Percentiles rank a stretch among this genome's conserved stretches.
phyloP scores from a whole-genome alignment of 1,284 basidiomycete genomes.

The Lentinula novae-zelandiae region DNA sequence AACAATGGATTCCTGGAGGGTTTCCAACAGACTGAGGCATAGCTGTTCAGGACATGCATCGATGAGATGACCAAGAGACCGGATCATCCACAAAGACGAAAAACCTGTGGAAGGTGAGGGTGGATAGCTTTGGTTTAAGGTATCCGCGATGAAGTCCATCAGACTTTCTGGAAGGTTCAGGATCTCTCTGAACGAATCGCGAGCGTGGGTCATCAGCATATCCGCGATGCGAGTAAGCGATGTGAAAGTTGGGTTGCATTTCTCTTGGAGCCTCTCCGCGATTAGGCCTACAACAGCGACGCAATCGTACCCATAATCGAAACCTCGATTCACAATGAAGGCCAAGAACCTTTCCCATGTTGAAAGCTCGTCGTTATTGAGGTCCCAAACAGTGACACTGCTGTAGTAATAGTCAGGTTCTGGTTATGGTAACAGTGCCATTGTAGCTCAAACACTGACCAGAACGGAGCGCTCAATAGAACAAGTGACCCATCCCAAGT shows the following conservation, averaged over 20 bases:
- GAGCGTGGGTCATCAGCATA: constrained; percentile 51
- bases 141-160: constrained; percentile 55
- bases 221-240: constrained; percentile 54
- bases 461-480: constrained; percentile 60
- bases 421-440: not conserved
- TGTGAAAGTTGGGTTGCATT: constrained; percentile 37
- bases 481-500: constrained; percentile 53
- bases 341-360: constrained; percentile 57
- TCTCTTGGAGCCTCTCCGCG: constrained; percentile 40
- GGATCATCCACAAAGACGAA: constrained; percentile 56
- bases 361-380: constrained; percentile 48
- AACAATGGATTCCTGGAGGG: constrained; percentile 50
- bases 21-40: constrained; percentile 39
- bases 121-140: constrained; percentile 61
- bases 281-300: constrained; percentile 50
- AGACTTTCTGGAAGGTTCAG: constrained; percentile 45
- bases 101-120: constrained; percentile 51
- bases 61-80: constrained; percentile 48
- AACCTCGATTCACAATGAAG: constrained; percentile 47
- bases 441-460: constrained; percentile 33
- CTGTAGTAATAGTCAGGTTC: constrained; percentile 26
- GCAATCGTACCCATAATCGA: constrained; percentile 55
- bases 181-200: constrained; percentile 36
- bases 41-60: constrained; percentile 50
- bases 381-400: constrained; percentile 47